Evolutionary conservation across 768 basidiomycete genomes (phyloP), one percentile per base, ranked within the genome.

Genomic region (Lactifluus pinguis): DNA sequence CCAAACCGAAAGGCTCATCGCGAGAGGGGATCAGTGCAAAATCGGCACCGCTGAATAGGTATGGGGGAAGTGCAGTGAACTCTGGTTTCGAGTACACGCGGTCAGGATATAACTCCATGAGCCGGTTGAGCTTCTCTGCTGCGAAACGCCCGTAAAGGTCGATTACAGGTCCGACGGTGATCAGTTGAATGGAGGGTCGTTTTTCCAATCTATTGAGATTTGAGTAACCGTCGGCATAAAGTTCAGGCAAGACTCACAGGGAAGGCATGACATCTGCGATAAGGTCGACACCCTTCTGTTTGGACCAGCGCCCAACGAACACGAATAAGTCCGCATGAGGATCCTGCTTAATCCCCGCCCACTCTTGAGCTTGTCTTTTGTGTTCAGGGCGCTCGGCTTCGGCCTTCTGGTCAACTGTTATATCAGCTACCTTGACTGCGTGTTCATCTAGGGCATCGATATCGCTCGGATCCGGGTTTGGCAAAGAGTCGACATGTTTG

Each of bases 271-370:
- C 86, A 73, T 97, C 94, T 9, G 94, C 94, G 66, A 97, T 97
- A 47, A 97, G 77, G 75, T 97, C 94, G n/a, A 97, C 92, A 74
- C 90, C 94, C 74, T 97, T 97, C 73, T 97, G 94, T 73, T 95
- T 97, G 6, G 94, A 97, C 94, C 94, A 97, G 64, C 94, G 87
- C 70, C 94, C 94, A 65, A 97, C 94, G 73, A 97, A 95, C 64
- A 97, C 94, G 70, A 97, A 95, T 50, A 97, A 72, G 71, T 95
- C 92, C 1, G 92, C 84, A 44, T 89, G 76, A 1, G 94, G 87
- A 68, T 95, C 92, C 68, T 95, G 93, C 70, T 85, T 87, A 74
- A 97, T 86, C 51, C 86, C 85, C 41, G 94, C 94, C 94, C 94
- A 97, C 72, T 95, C 91, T 68, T 97, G 94, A 10, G 93, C 90